Evolutionary conservation across 2,329 filamentous ascomycete genomes (phyloP), one percentile per base, ranked within the genome.

Genomic region (Trichophyton benhamiae): DNA sequence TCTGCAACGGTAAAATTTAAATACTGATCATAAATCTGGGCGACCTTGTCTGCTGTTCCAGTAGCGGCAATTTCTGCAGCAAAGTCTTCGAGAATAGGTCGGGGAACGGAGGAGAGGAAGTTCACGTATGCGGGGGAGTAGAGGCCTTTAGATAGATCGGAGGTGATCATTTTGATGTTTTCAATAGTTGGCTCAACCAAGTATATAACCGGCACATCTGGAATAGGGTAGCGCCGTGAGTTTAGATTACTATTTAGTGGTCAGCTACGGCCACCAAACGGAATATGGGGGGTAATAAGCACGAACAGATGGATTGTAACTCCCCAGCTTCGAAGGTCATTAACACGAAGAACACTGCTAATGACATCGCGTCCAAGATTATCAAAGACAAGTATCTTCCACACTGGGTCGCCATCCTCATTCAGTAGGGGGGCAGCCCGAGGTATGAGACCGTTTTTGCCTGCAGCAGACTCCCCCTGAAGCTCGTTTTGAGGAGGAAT

Each of bases 311-410:
- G 90, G 81, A 96, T 94, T 44, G 91, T 97, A 60, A 97, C 88
- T n/a, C 95, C 94, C 84, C 94, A 91, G 64, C 87, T 84, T 65
- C 95, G 83, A 71, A 99, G 78, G 76, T 99, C 94, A 71, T 91
- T 96, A 65, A 99, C 94, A 63, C 91, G 83, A 66, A 99, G 80
- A 1, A 99, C 91, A 70, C 91, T 96, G 78, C 91, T 96, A 70
- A 99, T 96, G 63, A 99, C 89, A 82, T 97, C 91, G 72, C 91
- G 83, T 57, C 92, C 94, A 68, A 87, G 77, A 67, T 92, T 88
- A 75, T 99, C 95, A 72, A 99, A 97, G 8, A 99, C 90, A 59
- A 99, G 79, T 5, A 97, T 89, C 75, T 97, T 97, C 92, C 92
- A 97, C 77, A 96, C 91, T 0, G 92, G 91, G 69, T 95, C 89